Base-by-base conservation (phyloP, 148 eudicot genomes). In the Salicornia ramosissima region DNA sequence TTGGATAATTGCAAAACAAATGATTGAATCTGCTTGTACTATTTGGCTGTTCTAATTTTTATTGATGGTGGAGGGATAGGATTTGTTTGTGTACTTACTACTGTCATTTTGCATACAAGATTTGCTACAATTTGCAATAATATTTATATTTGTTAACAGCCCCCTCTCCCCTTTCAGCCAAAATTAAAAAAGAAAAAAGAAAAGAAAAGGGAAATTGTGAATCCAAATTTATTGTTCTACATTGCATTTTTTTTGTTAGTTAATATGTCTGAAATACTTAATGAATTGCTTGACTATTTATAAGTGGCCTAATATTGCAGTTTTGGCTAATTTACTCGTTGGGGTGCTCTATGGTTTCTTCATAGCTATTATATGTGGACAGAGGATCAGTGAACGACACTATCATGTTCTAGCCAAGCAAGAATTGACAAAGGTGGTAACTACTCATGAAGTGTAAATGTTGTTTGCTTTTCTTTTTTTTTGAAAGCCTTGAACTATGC, bases 291-390 rank as follows among this genome's bases (percentile, higher is more conserved):
- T 25, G 12, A 52, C 49, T 49, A 6, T 24, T 42, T 53, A 46
- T 65, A 64, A 26, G 34, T 52, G 43, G 19, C 47, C 30, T 33
- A 51, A 43, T 63, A n/a, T 70, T 80, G 86, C 88, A 94, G 99
- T 87, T 68, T 74, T 94, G 68, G 97, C 99, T 51, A 84, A 91
- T 74, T 73, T 94, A 71, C 76, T 94, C 82, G 96, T 94, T 83
- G 99, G 99, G 52, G 80, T 94, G 87, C 96, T 94, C 62, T 94
- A 94, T 83, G 99, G 99, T 19, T 94, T 94, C 80, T 94, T 94
- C 80, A 91, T 94, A 73, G 97, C 99, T 58, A 94, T 94, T 51
- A 94, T 94, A 69, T 94, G 97, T 81, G 99, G 99, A 56, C 96
- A 91, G 83, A 83, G 93, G 82, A 94, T 94, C 74, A 91, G 69